These are phyloP conservation scores for Imleria badia DNA, from an alignment of 768 basidiomycete genomes.

Conservation along the genomic window DNA sequence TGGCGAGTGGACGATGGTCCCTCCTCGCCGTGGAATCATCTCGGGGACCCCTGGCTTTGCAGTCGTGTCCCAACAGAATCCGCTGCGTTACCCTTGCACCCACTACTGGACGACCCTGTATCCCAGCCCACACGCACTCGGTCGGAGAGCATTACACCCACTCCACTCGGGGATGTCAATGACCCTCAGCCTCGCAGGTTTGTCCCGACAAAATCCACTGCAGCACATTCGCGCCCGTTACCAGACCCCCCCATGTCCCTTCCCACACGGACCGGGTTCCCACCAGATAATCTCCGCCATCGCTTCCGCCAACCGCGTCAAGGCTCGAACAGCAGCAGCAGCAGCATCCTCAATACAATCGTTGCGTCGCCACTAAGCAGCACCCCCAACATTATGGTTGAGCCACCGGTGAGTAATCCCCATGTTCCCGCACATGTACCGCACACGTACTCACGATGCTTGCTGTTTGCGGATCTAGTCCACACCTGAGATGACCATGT, in stretches of 20 bases:
- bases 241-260: too few relatives aligned
- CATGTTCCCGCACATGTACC: background rate
- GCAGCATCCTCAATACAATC: slow-evolving; percentile 40
- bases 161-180: slow-evolving; percentile 24
- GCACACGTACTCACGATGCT: background rate
- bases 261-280: too few relatives aligned
- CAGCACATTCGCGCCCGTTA: too few relatives aligned
- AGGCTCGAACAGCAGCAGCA: too few relatives aligned
- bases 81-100: background rate
- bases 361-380: too few relatives aligned
- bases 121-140: slow-evolving; percentile 15
- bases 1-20: slow-evolving; percentile 31
- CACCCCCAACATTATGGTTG: too few relatives aligned
- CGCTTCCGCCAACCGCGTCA: slow-evolving; percentile 30
- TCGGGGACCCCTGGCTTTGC: slow-evolving; percentile 11
- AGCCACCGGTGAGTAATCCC: slow-evolving; percentile 42
- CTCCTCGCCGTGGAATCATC: slow-evolving; percentile 17
- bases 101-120: slow-evolving; percentile 1
- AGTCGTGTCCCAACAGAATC: slow-evolving; percentile 13
- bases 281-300: too few relatives aligned
- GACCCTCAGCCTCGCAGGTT: too few relatives aligned
- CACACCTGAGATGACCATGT: slow-evolving; percentile 37
- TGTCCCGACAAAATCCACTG: too few relatives aligned
- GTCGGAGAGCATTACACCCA: too few relatives aligned
- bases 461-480: too few relatives aligned